phyloP scores from a whole-genome alignment of 2,329 filamentous ascomycete genomes.

The Colletotrichum tamarilloi region DNA sequence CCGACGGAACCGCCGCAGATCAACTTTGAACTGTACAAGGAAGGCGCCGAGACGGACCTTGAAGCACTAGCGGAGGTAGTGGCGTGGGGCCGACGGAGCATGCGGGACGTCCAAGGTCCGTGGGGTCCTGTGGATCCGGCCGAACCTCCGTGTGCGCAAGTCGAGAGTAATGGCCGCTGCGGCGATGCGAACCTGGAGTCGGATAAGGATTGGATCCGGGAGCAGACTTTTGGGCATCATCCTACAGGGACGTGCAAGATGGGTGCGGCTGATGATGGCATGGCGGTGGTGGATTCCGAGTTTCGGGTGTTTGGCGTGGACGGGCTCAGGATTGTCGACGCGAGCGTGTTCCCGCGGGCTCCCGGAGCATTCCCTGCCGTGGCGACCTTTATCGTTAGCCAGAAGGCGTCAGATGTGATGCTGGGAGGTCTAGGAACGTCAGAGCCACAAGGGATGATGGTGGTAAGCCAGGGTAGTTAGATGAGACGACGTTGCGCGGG shows the following conservation, averaged over 20 bases:
- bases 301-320: conserved; percentile 67
- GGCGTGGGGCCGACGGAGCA: conserved; percentile 38
- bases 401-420: conserved; percentile 66
- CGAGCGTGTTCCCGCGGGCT: conserved; percentile 62
- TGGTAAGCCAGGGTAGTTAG: background rate
- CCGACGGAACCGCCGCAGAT: conserved; percentile 73
- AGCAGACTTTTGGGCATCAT: conserved; percentile 66
- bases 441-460: background rate
- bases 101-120: background rate
- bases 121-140: conserved; percentile 38
- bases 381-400: conserved; percentile 60
- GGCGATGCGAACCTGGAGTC: conserved; percentile 47
- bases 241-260: conserved; percentile 67
- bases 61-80: conserved; percentile 45
- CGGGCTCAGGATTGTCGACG: conserved; percentile 71
- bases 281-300: conserved; percentile 66
- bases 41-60: conserved; percentile 58
- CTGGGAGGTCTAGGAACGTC: conserved; percentile 20
- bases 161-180: conserved; percentile 36
- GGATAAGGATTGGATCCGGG: conserved; percentile 51
- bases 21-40: conserved; percentile 66
- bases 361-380: conserved; percentile 56
- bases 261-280: conserved; percentile 61
- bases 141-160: conserved; percentile 37
- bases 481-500: conserved; percentile 6